A percentile compares a stretch with the other conserved stretches of the same genome.
Conservation (phyloP, 2,329 filamentous ascomycete genomes). For the Eutypa lata region DNA sequence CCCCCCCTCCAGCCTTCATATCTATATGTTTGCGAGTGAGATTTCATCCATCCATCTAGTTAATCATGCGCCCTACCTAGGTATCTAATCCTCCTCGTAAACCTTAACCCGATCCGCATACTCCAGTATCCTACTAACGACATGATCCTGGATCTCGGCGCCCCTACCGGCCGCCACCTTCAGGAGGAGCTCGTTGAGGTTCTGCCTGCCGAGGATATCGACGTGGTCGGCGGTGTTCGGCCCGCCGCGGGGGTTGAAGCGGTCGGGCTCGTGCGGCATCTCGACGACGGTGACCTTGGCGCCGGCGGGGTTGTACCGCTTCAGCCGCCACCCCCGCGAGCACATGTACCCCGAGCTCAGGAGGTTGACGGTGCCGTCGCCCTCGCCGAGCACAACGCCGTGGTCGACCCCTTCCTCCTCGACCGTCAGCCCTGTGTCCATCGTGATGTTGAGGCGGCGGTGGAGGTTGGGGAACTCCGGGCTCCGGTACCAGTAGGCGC, state of each 20-base stretch:
- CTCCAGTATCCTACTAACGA: conserved; percentile 76
- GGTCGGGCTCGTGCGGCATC: conserved; percentile 94
- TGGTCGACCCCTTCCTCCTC: conserved; percentile 60
- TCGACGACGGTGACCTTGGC: conserved; percentile 82
- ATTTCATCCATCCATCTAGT: not conserved
- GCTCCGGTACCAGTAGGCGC: conserved; percentile 82
- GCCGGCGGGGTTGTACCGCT: conserved; percentile 86
- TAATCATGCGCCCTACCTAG: too few species aligned
- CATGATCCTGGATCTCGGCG: conserved; percentile 70
- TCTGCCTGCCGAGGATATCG: conserved; percentile 86
- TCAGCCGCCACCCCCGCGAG: conserved; percentile 88
- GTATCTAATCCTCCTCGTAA: conserved; percentile 68
- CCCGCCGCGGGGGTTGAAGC: conserved; percentile 78
- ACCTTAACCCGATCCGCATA: conserved; percentile 85
- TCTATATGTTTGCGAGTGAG: too few species aligned
- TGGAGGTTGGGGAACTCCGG: conserved; percentile 63
- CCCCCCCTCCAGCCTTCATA: too few species aligned
- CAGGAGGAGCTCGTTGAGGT: conserved; percentile 86
- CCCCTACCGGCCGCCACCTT: conserved; percentile 83
- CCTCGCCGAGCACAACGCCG: conserved; percentile 92
- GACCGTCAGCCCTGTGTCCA: conserved; percentile 62
- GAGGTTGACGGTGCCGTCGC: conserved; percentile 94
- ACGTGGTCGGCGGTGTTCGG: conserved; percentile 84
- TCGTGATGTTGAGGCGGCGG: conserved; percentile 69
- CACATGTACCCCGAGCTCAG: conserved; percentile 96